Evolutionary conservation across 1,139 yeast species (phyloP).

Genomic region (Protomyces inundatus): DNA sequence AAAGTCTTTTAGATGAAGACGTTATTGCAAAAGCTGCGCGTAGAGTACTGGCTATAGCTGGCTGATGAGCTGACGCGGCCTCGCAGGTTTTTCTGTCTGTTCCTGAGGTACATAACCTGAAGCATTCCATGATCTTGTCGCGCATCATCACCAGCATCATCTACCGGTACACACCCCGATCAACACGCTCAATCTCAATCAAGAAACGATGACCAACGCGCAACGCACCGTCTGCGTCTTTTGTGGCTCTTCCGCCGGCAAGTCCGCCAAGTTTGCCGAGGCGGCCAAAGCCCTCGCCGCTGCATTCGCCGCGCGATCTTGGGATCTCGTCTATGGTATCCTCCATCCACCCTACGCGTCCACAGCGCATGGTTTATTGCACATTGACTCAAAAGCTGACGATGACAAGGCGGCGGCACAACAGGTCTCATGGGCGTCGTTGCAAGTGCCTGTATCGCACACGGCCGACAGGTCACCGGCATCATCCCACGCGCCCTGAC

Average conservation of each 20-base stretch:
- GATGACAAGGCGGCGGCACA: constrained; percentile 57
- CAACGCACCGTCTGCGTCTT: constrained; percentile 10
- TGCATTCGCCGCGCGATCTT: constrained; percentile 9
- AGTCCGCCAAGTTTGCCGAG: constrained; percentile 11
- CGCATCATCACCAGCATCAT: neutral
- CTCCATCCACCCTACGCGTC: too few species aligned
- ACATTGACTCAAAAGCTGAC: too few species aligned
- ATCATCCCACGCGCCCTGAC: constrained; percentile 80
- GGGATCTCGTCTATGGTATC: constrained; percentile 60
- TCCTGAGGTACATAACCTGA: too few species aligned
- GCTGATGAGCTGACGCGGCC: too few species aligned
- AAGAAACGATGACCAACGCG: neutral
- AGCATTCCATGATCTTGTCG: too few species aligned
- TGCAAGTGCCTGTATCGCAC: constrained; percentile 71
- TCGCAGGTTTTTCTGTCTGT: too few species aligned
- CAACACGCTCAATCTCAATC: neutral
- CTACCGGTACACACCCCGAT: neutral
- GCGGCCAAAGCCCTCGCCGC: constrained; percentile 16
- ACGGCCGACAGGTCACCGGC: constrained; percentile 63
- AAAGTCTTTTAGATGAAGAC: neutral
- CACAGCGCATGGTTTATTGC: too few species aligned
- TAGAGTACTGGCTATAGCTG: too few species aligned
- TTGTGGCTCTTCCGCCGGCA: constrained; percentile 27
- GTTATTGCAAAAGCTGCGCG: too few species aligned
- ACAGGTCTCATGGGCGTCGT: constrained; percentile 74